These are phyloP conservation scores for Aleurites moluccanus DNA, from an alignment of 441 rosid species.

Conservation along the genomic window DNA sequence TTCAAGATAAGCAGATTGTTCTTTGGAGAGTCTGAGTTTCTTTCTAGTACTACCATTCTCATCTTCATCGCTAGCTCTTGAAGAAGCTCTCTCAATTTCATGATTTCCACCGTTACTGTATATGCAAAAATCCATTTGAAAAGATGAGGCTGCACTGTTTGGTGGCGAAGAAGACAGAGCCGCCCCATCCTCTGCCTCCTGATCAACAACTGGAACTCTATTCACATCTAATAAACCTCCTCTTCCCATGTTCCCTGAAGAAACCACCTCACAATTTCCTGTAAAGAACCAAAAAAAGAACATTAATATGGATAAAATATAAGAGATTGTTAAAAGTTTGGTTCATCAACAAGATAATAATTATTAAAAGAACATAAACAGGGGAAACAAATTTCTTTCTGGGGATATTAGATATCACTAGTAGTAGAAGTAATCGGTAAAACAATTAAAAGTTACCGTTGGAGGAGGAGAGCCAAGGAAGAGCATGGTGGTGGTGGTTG, in stretches of 20 bases:
- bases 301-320: background rate
- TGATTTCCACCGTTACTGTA: conserved; percentile 36
- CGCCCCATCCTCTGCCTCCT: conserved; percentile 41
- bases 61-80: conserved; percentile 85
- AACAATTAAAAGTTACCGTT: conserved; percentile 11
- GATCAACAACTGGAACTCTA: conserved; percentile 14
- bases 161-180: conserved; percentile 51
- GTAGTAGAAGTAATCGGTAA: background rate
- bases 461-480: conserved; percentile 19
- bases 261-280: conserved; percentile 13
- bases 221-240: conserved; percentile 21
- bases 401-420: no score
- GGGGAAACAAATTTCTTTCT: background rate
- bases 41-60: conserved; percentile 80
- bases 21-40: conserved; percentile 89
- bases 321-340: background rate
- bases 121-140: conserved; percentile 74
- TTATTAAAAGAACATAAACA: background rate
- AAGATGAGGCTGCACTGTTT: conserved; percentile 72
- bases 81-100: conserved; percentile 53
- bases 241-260: conserved; percentile 14
- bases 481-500: no score
- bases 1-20: conserved; percentile 93
- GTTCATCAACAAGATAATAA: conserved; percentile 14
- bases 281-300: background rate